Conservation (phyloP, 306 rosid genomes). For the Cyamopsis tetragonoloba region DNA sequence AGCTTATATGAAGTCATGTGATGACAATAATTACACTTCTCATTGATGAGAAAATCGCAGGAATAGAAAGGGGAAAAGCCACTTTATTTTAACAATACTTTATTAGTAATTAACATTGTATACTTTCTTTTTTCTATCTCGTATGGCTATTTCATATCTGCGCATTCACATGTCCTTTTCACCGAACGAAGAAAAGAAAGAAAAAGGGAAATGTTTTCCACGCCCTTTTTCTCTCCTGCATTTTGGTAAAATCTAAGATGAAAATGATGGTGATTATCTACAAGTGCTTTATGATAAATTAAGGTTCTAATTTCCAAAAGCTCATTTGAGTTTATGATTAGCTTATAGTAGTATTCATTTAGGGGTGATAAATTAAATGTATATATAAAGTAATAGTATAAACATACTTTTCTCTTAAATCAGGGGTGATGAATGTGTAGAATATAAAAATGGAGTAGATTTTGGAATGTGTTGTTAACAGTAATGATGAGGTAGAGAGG, state of each 20-base stretch:
- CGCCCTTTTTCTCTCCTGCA: slow-evolving; percentile 13
- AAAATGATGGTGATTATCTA: slow-evolving; percentile 7
- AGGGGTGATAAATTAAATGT: slow-evolving; percentile 11
- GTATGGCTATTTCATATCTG: slow-evolving; percentile 45
- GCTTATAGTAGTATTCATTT: background rate
- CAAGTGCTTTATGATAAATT: background rate
- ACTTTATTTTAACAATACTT: slow-evolving; percentile 42
- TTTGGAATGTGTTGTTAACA: slow-evolving; percentile 37
- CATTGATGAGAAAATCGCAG: slow-evolving; percentile 50
- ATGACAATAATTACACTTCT: slow-evolving; percentile 73
- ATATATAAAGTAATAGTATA: too few species aligned
- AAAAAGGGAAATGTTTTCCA: slow-evolving; percentile 36
- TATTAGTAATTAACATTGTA: slow-evolving; percentile 35
- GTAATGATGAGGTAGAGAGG: slow-evolving; percentile 52
- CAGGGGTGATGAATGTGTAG: slow-evolving; percentile 32
- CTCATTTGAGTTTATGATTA: slow-evolving; percentile 15
- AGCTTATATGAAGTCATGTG: slow-evolving; percentile 76
- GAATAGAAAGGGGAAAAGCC: slow-evolving; percentile 5
- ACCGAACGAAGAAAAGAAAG: slow-evolving; percentile 54
- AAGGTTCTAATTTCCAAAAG: slow-evolving; percentile 11
- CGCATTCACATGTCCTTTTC: slow-evolving; percentile 81
- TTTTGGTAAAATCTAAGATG: slow-evolving; percentile 23
- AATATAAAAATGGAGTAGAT: slow-evolving; percentile 29
- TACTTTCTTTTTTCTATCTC: slow-evolving; percentile 31
- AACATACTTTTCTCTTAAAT: slow-evolving; percentile 7